Percentiles rank a stretch among this genome's conserved stretches.
phyloP scores from a whole-genome alignment of 2,329 filamentous ascomycete species.

The Aspergillus fischeri region DNA sequence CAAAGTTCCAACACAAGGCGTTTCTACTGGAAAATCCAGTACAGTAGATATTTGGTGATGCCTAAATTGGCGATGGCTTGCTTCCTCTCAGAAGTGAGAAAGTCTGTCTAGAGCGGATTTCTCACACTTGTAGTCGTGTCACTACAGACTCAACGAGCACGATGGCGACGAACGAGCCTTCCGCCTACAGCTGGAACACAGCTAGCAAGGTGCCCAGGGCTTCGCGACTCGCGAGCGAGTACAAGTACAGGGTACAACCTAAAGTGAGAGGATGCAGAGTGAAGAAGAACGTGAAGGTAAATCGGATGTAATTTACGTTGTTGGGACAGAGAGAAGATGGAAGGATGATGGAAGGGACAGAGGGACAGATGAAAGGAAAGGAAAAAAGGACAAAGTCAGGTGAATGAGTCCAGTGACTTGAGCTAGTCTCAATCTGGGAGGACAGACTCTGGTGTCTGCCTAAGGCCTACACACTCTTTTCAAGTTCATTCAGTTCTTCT shows the following conservation, averaged over 20 bases:
- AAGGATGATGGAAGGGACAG: conserved; percentile 6
- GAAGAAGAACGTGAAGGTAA: conserved; percentile 7
- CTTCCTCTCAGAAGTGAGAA: conserved; percentile 13
- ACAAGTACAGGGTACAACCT: conserved; percentile 37
- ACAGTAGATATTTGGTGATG: conserved; percentile 14
- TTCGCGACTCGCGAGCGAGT: conserved; percentile 29
- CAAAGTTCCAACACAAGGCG: conserved; percentile 13
- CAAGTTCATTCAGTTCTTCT: not conserved
- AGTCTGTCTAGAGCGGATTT: conserved; percentile 23
- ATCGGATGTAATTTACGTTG: conserved; percentile 4
- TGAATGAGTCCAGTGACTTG: conserved; percentile 10
- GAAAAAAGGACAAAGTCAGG: conserved; percentile 13
- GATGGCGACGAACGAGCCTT: conserved; percentile 28
- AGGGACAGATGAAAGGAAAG: conserved; percentile 1
- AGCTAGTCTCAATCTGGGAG: conserved; percentile 9
- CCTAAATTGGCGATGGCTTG: conserved; percentile 10
- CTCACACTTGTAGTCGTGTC: conserved; percentile 24
- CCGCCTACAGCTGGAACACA: conserved; percentile 39
- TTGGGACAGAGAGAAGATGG: conserved; percentile 1
- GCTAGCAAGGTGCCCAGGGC: conserved; percentile 30
- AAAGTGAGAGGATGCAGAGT: conserved; percentile 20
- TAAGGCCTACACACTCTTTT: not conserved
- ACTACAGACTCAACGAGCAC: conserved; percentile 36
- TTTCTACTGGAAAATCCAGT: conserved; percentile 26
- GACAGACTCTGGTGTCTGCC: not conserved